phyloP scores from a whole-genome alignment of 1,139 yeast species.

The Kodamaea derodonti region DNA sequence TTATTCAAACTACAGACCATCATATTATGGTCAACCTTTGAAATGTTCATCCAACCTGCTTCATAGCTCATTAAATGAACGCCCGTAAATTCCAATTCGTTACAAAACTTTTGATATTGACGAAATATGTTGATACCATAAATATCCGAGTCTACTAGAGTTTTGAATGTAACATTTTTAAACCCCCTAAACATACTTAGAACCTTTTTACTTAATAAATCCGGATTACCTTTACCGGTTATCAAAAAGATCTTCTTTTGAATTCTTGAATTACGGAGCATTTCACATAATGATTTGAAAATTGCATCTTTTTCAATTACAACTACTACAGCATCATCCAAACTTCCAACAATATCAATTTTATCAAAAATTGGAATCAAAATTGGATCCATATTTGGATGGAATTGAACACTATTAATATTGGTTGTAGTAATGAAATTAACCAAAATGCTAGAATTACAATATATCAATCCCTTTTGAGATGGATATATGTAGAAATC shows the following conservation, averaged over 20 bases:
- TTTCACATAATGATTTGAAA: slow-evolving; percentile 29
- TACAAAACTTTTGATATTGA: slow-evolving; percentile 21
- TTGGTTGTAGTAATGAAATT: slow-evolving; percentile 13
- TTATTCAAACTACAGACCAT: slow-evolving; percentile 16
- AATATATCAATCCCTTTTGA: slow-evolving; percentile 56
- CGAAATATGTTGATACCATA: slow-evolving; percentile 62
- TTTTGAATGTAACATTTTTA: slow-evolving; percentile 21
- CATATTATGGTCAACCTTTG: slow-evolving; percentile 30
- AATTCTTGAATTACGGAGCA: slow-evolving; percentile 4
- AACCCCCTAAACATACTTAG: slow-evolving; percentile 15
- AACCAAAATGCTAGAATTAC: slow-evolving; percentile 16
- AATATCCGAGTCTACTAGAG: slow-evolving; percentile 57
- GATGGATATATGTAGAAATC: slow-evolving; percentile 51
- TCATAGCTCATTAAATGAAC: slow-evolving; percentile 35
- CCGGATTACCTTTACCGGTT: slow-evolving; percentile 72
- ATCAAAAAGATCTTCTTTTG: slow-evolving; percentile 22
- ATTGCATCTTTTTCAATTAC: slow-evolving; percentile 68
- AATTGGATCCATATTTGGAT: slow-evolving; percentile 17
- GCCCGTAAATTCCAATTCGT: slow-evolving; percentile 15
- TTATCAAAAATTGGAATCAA: slow-evolving; percentile 21
- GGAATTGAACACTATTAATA: slow-evolving; percentile 4
- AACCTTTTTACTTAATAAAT: slow-evolving; percentile 25
- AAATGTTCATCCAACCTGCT: slow-evolving; percentile 30
- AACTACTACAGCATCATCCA: slow-evolving; percentile 23
- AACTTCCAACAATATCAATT: not conserved